Percentiles rank a stretch among this genome's conserved stretches.
These are phyloP conservation scores for Didymella pomorum DNA, from an alignment of 2,329 filamentous ascomycete genomes.

Conservation along the genomic window DNA sequence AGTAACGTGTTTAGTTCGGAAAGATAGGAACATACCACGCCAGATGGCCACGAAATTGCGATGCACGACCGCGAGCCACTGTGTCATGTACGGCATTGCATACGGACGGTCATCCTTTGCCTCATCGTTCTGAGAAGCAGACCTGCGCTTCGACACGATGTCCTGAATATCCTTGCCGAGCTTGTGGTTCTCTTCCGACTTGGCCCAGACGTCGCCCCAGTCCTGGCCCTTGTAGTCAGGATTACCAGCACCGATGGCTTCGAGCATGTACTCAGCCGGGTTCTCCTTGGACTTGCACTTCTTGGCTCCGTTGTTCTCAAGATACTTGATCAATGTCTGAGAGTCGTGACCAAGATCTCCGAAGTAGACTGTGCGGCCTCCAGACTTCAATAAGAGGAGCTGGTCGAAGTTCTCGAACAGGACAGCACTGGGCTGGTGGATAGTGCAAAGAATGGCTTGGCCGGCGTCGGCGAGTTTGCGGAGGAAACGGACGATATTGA, in stretches of 20 bases:
- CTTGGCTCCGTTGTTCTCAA: conserved; percentile 61
- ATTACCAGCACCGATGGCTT: conserved; percentile 55
- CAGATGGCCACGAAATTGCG: conserved; percentile 67
- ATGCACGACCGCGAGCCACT: conserved; percentile 53
- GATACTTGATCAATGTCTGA: conserved; percentile 57
- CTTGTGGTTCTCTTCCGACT: conserved; percentile 50
- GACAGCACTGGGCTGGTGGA: conserved; percentile 73
- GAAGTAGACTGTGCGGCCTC: conserved; percentile 72
- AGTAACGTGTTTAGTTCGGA: not conserved
- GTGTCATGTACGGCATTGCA: conserved; percentile 54
- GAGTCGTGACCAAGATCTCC: conserved; percentile 62
- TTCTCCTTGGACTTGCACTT: conserved; percentile 62
- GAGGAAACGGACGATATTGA: conserved; percentile 70
- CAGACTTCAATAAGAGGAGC: conserved; percentile 69
- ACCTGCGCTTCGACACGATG: conserved; percentile 47
- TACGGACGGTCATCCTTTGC: conserved; percentile 55
- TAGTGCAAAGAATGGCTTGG: conserved; percentile 73
- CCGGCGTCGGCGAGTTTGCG: conserved; percentile 71
- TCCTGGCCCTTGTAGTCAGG: conserved; percentile 55
- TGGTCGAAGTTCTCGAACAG: conserved; percentile 73
- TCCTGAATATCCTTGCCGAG: conserved; percentile 53
- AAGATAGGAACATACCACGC: conserved; percentile 60
- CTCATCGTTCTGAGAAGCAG: conserved; percentile 45
- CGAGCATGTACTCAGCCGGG: conserved; percentile 63
- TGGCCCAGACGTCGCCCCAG: conserved; percentile 57